Evolutionary conservation across 352 stramenopile species (phyloP), one percentile per base, ranked within the genome.

Genomic region (Pythium coloratum): DNA sequence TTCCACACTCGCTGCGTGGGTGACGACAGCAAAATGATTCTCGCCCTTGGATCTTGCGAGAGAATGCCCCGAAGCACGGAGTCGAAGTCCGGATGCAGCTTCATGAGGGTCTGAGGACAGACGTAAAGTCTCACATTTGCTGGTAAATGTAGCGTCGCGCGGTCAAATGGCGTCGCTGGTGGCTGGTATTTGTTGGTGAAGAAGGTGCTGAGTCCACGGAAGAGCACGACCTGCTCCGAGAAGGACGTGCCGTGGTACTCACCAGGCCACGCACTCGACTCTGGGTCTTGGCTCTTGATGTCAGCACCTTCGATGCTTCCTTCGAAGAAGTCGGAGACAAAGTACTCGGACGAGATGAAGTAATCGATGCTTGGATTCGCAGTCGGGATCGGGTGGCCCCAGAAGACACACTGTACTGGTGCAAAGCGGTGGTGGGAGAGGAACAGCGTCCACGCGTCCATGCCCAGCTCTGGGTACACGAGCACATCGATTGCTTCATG

Each of bases 381-480:
- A 0, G 81, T 91, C 14, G 89, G 95, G 58, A 90, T 82, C 16
- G 88, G 88, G 56, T 96, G 89, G 28, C 90, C 90, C 90, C 90
- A 97, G 57, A 96, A 95, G 5, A 91, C 76, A 47, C 85, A 83
- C 59, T 94, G 85, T 1, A 95, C 73, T 0, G 73, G 76, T 14
- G 90, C 88, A 6, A 97, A 46, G 7, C 91, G 81, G 34, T 86
- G 76, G 67, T 93, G 89, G 1, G 87, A 78, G 6, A 89, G 76
- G 38, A 86, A 70, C 16, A 95, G 80, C 12, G 81, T 88, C 73
- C 85, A 87, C 38, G 74, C 67, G 36, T 96, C 84, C 82, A 97
- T 94, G 2, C 89, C 87, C 30, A 97, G 60, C 56, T 97, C 91
- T 18, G 84, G 80, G 56, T 84, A 97, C 24, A 97, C 62, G 3